A percentile compares a stretch with the other conserved stretches of the same genome.
These are phyloP conservation scores for Parasarocladium wereldwijsianum DNA, from an alignment of 2,329 filamentous ascomycete species.

Conservation along the genomic window DNA sequence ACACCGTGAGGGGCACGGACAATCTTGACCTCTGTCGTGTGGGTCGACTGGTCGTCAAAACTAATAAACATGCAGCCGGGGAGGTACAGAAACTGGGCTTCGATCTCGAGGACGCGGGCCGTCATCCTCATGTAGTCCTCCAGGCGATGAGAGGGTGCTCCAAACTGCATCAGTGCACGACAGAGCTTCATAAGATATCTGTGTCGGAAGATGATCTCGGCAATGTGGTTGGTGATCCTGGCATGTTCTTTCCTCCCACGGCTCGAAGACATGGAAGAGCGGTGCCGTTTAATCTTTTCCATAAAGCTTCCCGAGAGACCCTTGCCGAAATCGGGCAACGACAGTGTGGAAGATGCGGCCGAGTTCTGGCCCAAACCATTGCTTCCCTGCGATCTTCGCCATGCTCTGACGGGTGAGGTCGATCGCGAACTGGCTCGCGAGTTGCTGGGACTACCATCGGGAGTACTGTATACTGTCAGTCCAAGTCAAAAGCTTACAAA, in stretches of 20 bases:
- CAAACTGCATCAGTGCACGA: constrained; percentile 75
- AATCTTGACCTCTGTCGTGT: constrained; percentile 69
- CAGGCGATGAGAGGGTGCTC: constrained; percentile 78
- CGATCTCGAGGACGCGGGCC: constrained; percentile 74
- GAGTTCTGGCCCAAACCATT: constrained; percentile 21
- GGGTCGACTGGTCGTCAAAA: constrained; percentile 60
- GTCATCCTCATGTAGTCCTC: constrained; percentile 91
- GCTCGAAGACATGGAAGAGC: constrained; percentile 17
- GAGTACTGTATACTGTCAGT: no score
- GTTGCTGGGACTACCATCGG: no score
- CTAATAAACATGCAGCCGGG: constrained; percentile 91
- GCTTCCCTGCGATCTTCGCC: constrained; percentile 10
- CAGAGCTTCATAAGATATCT: constrained; percentile 76
- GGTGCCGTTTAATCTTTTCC: constrained; percentile 27
- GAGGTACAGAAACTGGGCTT: constrained; percentile 79
- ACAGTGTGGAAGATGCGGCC: no score
- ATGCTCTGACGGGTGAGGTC: no score
- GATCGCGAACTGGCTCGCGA: no score
- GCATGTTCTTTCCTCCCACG: constrained; percentile 22
- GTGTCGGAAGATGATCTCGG: constrained; percentile 61
- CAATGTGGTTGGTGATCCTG: constrained; percentile 43
- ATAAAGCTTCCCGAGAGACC: constrained; percentile 27
- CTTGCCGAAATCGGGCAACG: constrained; percentile 26
- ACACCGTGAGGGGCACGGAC: constrained; percentile 55
- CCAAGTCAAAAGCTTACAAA: no score